Conservation (phyloP, 352 stramenopile genomes). For the Pythium guiyangense region DNA sequence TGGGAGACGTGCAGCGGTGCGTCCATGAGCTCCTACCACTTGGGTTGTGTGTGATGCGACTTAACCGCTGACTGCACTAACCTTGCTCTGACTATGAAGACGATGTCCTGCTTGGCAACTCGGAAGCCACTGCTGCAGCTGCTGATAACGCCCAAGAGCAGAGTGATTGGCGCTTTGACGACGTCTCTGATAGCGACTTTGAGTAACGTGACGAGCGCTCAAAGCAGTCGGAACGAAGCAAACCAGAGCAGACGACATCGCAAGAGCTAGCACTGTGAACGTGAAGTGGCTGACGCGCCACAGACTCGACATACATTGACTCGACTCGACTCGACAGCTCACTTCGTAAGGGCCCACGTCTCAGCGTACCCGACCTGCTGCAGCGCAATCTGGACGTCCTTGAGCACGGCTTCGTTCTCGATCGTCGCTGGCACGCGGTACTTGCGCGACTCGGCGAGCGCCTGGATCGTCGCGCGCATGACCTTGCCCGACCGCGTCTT, state of each 20-base stretch:
- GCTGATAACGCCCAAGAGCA: constrained; percentile 5
- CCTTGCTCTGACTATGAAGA: constrained; percentile 6
- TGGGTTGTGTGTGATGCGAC: background rate
- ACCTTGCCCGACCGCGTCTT: constrained; percentile 31
- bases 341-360: constrained; percentile 15
- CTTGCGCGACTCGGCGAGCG: constrained; percentile 29
- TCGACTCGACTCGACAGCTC: background rate
- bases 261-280: background rate
- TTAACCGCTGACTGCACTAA: background rate
- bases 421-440: constrained; percentile 39
- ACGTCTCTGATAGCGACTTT: constrained; percentile 70
- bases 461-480: constrained; percentile 33
- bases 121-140: constrained; percentile 8
- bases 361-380: constrained; percentile 30
- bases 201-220: constrained; percentile 15
- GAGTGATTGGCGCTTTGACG: constrained; percentile 44
- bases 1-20: constrained; percentile 70
- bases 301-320: constrained; percentile 4
- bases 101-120: constrained; percentile 24
- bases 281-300: background rate
- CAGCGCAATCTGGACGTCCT: constrained; percentile 22
- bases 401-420: constrained; percentile 30
- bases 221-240: background rate
- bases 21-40: background rate
- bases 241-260: background rate